Base-by-base conservation (phyloP, 768 basidiomycete genomes). In the Lanmaoa pseudosensibilis region DNA sequence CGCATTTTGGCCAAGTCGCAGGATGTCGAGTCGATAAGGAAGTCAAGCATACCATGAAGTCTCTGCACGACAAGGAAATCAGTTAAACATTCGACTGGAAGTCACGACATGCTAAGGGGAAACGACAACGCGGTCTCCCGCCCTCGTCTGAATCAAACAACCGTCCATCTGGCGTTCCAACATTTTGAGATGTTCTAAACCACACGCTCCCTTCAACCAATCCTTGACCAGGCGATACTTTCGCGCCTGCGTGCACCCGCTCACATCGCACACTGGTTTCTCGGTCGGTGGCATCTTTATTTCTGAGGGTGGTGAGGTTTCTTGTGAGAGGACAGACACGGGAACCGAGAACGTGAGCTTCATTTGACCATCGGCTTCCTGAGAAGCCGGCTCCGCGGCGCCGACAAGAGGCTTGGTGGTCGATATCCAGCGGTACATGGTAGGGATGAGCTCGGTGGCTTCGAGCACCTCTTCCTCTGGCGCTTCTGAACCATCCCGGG, bases 401-500 rank as follows among this genome's bases (percentile, higher is more conserved):
- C 55, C 52, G 2, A 53, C 33, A 2, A 43, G 48, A 8, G 63
- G 38, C 43, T 78, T 79, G 21, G 80, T 73, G 2, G 82, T 84
- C 5, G 87, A 89, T 1, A 88, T 71, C 88, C 88, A 92, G 30
- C 88, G 80, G 62, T 84, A 89, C 83, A 83, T 85, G 5, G 78
- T 82, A 2, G 90, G 78, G 1, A 70, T 46, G 18, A 69, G 51
- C 23, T 75, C 77, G 1, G 70, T 73, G 13, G 77, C 78, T 8
- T 69, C 77, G 1, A 67, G 72, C 1, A 73, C 75, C 8, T 77
- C 83, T 10, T 69, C 80, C 16, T 76, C 81, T 1, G 59, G 65
- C 8, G 38, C 63, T 23, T 73, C 69, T 1, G 69, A 70, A 10
- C 71, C 72, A 50, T 73, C 71, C 13, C 62, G 59, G 27, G 68